Conservation (phyloP, 2,329 filamentous ascomycete genomes). For the Colletotrichum tropicale region DNA sequence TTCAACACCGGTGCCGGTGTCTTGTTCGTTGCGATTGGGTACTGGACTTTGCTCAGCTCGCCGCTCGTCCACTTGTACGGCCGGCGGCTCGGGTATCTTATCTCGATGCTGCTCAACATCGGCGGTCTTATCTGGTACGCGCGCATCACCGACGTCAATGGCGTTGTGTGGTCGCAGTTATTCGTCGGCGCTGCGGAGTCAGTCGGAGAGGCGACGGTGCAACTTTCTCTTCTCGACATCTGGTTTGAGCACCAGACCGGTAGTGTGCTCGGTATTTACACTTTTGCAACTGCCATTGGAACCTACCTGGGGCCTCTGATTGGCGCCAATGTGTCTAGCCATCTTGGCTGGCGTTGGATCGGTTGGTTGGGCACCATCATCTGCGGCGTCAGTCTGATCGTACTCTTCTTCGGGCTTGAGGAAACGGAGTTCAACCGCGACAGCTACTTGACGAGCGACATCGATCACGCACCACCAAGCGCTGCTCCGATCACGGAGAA, state of each 20-base stretch:
- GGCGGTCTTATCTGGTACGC: constrained; percentile 61
- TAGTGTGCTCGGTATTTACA: constrained; percentile 57
- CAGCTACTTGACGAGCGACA: constrained; percentile 34
- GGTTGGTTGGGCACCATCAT: constrained; percentile 56
- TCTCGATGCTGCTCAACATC: constrained; percentile 53
- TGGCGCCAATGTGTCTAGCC: constrained; percentile 53
- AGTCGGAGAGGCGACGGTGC: constrained; percentile 60
- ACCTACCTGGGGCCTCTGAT: constrained; percentile 61
- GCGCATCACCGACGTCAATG: constrained; percentile 41
- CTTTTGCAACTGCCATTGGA: constrained; percentile 58
- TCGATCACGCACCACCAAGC: constrained; percentile 21
- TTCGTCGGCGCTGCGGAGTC: constrained; percentile 63
- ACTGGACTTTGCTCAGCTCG: constrained; percentile 57
- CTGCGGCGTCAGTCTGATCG: constrained; percentile 47
- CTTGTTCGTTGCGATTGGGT: constrained; percentile 60
- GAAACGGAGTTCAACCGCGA: constrained; percentile 55
- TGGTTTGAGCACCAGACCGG: constrained; percentile 64
- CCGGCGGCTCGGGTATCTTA: constrained; percentile 56
- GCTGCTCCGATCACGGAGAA: constrained; percentile 21
- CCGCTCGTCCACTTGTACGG: constrained; percentile 60
- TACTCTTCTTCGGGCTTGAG: constrained; percentile 57
- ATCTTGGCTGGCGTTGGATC: constrained; percentile 59
- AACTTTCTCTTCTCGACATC: constrained; percentile 61
- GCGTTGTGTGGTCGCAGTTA: constrained; percentile 60
- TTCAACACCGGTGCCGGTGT: constrained; percentile 64